phyloP scores from a whole-genome alignment of 202 grass and related monocot genomes.

The Tripidium arundinaceum region DNA sequence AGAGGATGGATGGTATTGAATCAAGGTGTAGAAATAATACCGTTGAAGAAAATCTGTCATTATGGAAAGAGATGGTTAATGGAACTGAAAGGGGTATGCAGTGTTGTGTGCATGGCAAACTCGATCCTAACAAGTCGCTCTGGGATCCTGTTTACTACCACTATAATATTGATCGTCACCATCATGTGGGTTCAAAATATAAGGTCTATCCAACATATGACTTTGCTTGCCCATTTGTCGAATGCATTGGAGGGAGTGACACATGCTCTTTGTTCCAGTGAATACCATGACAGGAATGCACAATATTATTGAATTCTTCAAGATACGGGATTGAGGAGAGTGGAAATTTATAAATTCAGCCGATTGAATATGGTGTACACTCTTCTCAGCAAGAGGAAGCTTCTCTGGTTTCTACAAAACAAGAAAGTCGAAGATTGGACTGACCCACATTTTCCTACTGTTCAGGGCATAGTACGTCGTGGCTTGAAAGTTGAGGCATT shows the following conservation, averaged over 20 bases:
- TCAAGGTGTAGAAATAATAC: slow-evolving; percentile 67
- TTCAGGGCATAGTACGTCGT: slow-evolving; percentile 84
- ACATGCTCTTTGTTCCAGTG: slow-evolving; percentile 83
- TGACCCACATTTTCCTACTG: slow-evolving; percentile 80
- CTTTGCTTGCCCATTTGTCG: slow-evolving; percentile 90
- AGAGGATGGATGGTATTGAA: slow-evolving; percentile 85
- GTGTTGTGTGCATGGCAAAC: slow-evolving; percentile 77
- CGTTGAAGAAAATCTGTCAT: slow-evolving; percentile 50
- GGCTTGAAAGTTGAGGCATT: slow-evolving; percentile 89
- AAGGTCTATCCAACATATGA: slow-evolving; percentile 90
- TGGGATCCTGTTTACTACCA: slow-evolving; percentile 87
- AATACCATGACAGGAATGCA: slow-evolving; percentile 91
- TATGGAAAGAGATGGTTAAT: slow-evolving; percentile 79
- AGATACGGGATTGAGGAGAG: slow-evolving; percentile 67
- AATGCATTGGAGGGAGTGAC: slow-evolving; percentile 73
- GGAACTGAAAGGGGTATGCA: slow-evolving; percentile 49
- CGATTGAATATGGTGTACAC: slow-evolving; percentile 93
- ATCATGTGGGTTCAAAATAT: slow-evolving; percentile 71
- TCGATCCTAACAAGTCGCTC: slow-evolving; percentile 78
- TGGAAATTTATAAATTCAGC: slow-evolving; percentile 90
- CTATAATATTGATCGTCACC: slow-evolving; percentile 61
- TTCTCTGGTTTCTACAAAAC: slow-evolving; percentile 93
- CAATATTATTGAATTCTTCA: slow-evolving; percentile 72
- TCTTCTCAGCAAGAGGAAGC: slow-evolving; percentile 83
- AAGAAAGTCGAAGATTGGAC: slow-evolving; percentile 90